Evolutionary conservation across 2,329 filamentous ascomycete genomes (phyloP).

Genomic region (Cercospora zeae-maydis): DNA sequence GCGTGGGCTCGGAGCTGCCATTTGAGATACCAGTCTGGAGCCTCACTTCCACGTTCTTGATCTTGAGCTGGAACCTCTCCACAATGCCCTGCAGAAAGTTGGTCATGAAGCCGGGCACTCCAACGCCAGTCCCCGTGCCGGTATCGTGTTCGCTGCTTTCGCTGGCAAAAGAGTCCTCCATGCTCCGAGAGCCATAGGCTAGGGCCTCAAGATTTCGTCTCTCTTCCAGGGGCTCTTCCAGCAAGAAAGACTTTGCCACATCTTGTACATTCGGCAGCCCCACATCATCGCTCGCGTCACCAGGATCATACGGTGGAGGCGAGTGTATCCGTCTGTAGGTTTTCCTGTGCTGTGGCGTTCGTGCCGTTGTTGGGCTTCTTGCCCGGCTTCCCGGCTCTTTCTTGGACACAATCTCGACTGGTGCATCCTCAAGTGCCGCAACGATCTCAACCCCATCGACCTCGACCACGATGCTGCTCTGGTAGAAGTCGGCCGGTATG

Average conservation of each 20-base stretch:
- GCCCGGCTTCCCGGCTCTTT: constrained; percentile 26
- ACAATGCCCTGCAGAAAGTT: constrained; percentile 70
- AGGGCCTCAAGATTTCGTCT: constrained; percentile 67
- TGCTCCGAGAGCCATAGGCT: constrained; percentile 52
- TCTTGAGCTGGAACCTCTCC: constrained; percentile 65
- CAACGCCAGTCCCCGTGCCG: constrained; percentile 68
- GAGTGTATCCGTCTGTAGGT: constrained; percentile 35
- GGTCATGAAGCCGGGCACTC: constrained; percentile 66
- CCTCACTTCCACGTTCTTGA: constrained; percentile 63
- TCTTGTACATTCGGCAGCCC: constrained; percentile 63
- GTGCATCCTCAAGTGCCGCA: constrained; percentile 24
- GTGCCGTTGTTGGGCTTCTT: constrained; percentile 23
- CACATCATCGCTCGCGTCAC: constrained; percentile 33
- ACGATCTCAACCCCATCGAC: constrained; percentile 75
- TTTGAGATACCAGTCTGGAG: constrained; percentile 56
- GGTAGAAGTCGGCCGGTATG: constrained; percentile 83
- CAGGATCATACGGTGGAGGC: constrained; percentile 28
- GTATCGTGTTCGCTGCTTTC: constrained; percentile 55
- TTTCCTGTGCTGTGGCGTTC: constrained; percentile 37
- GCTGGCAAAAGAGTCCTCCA: constrained; percentile 58
- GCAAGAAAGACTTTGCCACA: constrained; percentile 73
- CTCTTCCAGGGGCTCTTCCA: constrained; percentile 64
- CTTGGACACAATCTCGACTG: constrained; percentile 34
- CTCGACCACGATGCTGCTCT: constrained; percentile 76
- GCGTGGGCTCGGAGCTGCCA: constrained; percentile 28